These are phyloP conservation scores for Gracilariopsis chorda DNA, from an alignment of 23 red algal genomes.

Conservation along the genomic window DNA sequence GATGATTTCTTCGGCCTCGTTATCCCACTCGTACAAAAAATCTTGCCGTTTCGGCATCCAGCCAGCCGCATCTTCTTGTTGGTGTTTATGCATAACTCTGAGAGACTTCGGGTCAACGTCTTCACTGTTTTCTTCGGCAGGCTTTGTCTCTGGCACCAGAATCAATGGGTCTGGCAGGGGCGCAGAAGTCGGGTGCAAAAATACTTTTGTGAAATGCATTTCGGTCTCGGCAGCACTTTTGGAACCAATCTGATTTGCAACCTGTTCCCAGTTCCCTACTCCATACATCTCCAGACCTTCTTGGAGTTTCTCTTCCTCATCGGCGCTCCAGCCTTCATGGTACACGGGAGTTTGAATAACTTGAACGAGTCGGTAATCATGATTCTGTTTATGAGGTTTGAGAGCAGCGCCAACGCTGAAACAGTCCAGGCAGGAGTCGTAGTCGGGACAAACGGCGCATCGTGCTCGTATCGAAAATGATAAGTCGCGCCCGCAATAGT, in stretches of 20 bases:
- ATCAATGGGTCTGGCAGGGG: constrained; percentile 66
- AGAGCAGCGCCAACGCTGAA: constrained; percentile 90
- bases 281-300: constrained; percentile 95
- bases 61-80: constrained; percentile 88
- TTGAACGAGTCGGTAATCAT: constrained; percentile 82
- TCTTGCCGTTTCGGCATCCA: constrained; percentile 96
- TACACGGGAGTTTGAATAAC: constrained; percentile 63
- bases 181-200: constrained; percentile 39
- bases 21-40: constrained; percentile 99
- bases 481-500: constrained; percentile 91
- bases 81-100: constrained; percentile 94
- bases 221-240: constrained; percentile 71
- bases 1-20: constrained; percentile 95
- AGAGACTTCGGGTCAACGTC: constrained; percentile 78
- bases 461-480: constrained; percentile 76
- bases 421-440: constrained; percentile 97
- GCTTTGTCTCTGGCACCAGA: constrained; percentile 10
- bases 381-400: constrained; percentile 61
- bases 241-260: constrained; percentile 72
- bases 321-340: constrained; percentile 77
- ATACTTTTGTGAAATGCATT: constrained; percentile 76
- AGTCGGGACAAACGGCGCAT: constrained; percentile 96
- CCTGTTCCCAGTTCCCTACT: constrained; percentile 94
- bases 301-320: constrained; percentile 93
- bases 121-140: constrained; percentile 33